Evolutionary conservation across 805 yeast genomes (phyloP).

Genomic region (Saccharomycopsis fibuligera): DNA sequence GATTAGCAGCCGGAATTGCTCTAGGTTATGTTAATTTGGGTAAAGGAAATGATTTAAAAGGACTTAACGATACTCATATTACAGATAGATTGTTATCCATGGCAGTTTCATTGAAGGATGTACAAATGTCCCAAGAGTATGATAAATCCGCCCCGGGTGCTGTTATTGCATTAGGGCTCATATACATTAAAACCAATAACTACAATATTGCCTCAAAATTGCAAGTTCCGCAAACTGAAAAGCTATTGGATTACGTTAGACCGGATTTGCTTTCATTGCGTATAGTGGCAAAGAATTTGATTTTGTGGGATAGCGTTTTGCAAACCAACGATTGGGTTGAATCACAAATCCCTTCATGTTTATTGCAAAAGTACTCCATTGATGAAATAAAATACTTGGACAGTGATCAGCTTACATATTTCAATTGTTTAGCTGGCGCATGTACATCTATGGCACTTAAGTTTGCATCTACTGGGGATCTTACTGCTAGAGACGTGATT

Average conservation of each 20-base stretch:
- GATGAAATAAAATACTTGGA: conserved; percentile 30
- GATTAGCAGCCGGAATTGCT: conserved; percentile 83
- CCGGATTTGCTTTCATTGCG: conserved; percentile 73
- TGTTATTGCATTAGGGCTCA: conserved; percentile 64
- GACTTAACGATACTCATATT: conserved; percentile 56
- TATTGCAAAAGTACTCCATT: conserved; percentile 30
- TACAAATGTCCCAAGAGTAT: conserved; percentile 48
- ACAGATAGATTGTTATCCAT: conserved; percentile 52
- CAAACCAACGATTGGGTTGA: conserved; percentile 49
- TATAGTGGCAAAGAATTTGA: conserved; percentile 54
- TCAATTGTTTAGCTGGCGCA: conserved; percentile 66
- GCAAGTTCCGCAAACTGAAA: conserved; percentile 51
- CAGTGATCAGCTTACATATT: conserved; percentile 50
- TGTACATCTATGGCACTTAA: conserved; percentile 69
- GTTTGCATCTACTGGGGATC: conserved; percentile 64
- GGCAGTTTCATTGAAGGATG: conserved; percentile 57
- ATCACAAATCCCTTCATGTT: conserved; percentile 44
- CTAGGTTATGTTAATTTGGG: conserved; percentile 82
- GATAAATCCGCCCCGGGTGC: conserved; percentile 69
- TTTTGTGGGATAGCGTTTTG: conserved; percentile 66
- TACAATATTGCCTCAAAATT: conserved; percentile 53
- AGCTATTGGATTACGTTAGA: conserved; percentile 59
- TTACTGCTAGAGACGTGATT: conserved; percentile 47
- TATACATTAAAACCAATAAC: conserved; percentile 65
- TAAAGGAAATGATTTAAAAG: conserved; percentile 55